A percentile compares a stretch with the other conserved stretches of the same genome.
Evolutionary conservation across 108 stramenopile genomes (phyloP).

Genomic region (Parietichytrium sp.): DNA sequence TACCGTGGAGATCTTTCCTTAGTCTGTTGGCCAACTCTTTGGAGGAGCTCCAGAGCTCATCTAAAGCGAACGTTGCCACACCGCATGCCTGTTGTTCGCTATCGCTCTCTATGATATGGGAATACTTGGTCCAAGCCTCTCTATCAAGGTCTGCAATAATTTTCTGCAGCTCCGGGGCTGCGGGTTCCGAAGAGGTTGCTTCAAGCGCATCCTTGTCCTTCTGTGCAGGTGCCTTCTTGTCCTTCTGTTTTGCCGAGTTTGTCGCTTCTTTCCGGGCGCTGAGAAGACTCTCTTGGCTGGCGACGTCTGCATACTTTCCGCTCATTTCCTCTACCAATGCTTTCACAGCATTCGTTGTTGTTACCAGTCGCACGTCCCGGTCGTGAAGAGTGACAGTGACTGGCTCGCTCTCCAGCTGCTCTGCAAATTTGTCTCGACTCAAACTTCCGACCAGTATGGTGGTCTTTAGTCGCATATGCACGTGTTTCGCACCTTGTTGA

Average conservation of each 20-base stretch:
- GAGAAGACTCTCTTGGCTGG: no score
- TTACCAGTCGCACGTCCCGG: not conserved
- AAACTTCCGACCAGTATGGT: not conserved
- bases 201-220: not conserved
- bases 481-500: not conserved
- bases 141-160: no score
- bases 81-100: not conserved
- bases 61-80: not conserved
- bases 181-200: no score
- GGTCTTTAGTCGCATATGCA: not conserved
- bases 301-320: not conserved
- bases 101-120: not conserved
- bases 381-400: not conserved
- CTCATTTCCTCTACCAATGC: not conserved
- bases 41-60: slow-evolving; percentile 3
- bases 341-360: not conserved
- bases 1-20: not conserved
- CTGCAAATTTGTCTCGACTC: not conserved
- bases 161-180: no score
- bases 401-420: not conserved
- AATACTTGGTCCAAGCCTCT: not conserved
- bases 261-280: no score
- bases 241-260: not conserved
- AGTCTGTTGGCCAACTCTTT: not conserved
- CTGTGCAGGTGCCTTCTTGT: not conserved